phyloP scores from a whole-genome alignment of 108 stramenopile genomes.

The Conticribra guillardii region DNA sequence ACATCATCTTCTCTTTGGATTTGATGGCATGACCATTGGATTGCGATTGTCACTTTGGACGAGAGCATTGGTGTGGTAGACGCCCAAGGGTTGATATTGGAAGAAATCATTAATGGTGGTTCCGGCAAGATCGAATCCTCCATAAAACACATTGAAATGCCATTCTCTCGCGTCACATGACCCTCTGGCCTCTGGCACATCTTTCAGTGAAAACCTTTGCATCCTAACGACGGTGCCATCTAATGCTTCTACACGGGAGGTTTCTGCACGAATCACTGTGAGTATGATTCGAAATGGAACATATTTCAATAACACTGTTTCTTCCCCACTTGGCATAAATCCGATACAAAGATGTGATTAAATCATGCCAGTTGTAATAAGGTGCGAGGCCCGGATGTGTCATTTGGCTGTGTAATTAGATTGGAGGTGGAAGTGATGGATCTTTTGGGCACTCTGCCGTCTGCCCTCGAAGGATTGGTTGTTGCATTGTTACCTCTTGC shows the following conservation, averaged over 20 bases:
- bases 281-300: conserved; percentile 76
- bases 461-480: no score
- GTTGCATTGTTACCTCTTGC: no score
- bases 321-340: not conserved
- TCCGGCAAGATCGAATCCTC: conserved; percentile 52
- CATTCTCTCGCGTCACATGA: conserved; percentile 17
- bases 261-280: conserved; percentile 43
- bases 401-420: not conserved
- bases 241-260: conserved; percentile 4
- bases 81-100: not conserved
- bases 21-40: conserved; percentile 65
- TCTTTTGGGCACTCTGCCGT: no score
- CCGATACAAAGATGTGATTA: not conserved
- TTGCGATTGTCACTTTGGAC: conserved; percentile 30
- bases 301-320: not conserved
- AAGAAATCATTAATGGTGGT: conserved; percentile 17
- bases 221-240: conserved; percentile 30
- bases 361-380: not conserved
- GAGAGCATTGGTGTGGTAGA: not conserved
- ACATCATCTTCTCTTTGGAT: conserved; percentile 48
- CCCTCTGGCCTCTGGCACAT: conserved; percentile 23
- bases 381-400: not conserved
- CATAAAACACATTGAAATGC: conserved; percentile 33
- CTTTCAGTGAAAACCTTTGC: conserved; percentile 49
- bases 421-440: not conserved